These are phyloP conservation scores for bread wheat (Triticum aestivum) DNA, from an alignment of 176 grass and related monocot genomes.

Conservation along the genomic window DNA sequence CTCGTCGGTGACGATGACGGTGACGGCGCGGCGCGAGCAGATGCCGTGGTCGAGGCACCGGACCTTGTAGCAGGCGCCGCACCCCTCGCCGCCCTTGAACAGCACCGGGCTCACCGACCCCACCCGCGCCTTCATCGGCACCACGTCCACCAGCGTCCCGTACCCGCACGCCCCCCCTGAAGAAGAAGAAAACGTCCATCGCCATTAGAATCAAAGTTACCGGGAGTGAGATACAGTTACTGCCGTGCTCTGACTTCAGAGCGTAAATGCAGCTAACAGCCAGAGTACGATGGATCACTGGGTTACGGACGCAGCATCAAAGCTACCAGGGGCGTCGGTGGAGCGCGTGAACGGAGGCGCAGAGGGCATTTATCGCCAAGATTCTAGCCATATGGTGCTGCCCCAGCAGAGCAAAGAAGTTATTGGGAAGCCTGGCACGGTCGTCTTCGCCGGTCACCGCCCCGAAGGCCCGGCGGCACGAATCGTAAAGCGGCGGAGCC, in stretches of 20 bases:
- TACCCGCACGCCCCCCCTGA: slow-evolving; percentile 95
- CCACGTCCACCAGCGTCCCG: slow-evolving; percentile 90
- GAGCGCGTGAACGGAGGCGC: not conserved
- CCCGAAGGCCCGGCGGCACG: not conserved
- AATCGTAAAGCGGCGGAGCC: slow-evolving; percentile 27
- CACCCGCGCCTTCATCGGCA: slow-evolving; percentile 81
- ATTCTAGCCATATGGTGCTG: slow-evolving; percentile 3
- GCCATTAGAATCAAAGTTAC: not conserved
- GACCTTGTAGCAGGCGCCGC: slow-evolving; percentile 98
- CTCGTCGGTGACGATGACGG: slow-evolving; percentile 91
- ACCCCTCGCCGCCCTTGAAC: slow-evolving; percentile 94
- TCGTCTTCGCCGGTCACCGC: not conserved
- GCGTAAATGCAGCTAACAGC: slow-evolving; percentile 7
- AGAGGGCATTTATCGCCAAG: slow-evolving; percentile 9
- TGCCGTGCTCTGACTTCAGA: not conserved
- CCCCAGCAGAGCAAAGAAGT: not conserved
- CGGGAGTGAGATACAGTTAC: not conserved
- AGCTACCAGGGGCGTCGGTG: slow-evolving; percentile 29
- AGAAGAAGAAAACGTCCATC: not conserved
- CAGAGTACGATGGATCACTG: not conserved
- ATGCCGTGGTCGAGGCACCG: slow-evolving; percentile 72
- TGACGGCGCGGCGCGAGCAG: slow-evolving; percentile 91
- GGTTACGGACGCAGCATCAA: slow-evolving; percentile 1
- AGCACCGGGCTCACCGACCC: slow-evolving; percentile 92
- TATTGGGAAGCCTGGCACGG: slow-evolving; percentile 20